Evolutionary conservation across 768 basidiomycete species (phyloP), one percentile per base, ranked within the genome.

Genomic region (Hysterangium stoloniferum): DNA sequence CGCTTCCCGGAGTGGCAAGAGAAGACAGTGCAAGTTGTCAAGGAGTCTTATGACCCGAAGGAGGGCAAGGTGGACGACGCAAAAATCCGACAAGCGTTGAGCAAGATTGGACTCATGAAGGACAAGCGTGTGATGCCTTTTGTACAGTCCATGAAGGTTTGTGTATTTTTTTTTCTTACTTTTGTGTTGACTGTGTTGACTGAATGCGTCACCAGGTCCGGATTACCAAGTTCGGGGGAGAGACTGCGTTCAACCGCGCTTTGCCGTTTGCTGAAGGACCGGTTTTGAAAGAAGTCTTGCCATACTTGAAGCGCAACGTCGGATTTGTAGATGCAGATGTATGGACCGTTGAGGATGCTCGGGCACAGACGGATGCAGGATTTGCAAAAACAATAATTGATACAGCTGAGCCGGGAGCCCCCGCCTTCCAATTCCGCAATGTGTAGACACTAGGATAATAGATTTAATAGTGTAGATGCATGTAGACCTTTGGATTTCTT

Each of bases 101-200:
- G 74, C 7, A 73, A 78, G 62, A 75, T 72, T 19, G 92, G 89
- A 4, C 63, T 97, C 64, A 83, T 93, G 69, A 97, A 96, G 76
- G 92, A 98, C 70, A 98, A 98, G 73, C 79, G 83, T 36, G 77
- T 77, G 35, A 98, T 97, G 95, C 94, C 94, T 5, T 97, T 95
- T 68, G 79, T 93, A 40, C 88, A 95, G 53, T 69, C 75, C 27
- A 87, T 97, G 82, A 94, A 96, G 83, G 95, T 93, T 46, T n/a
- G n/a, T 32, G 73, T 60, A 9, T 5, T 34, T 41, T 35, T 50
- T n/a, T n/a, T n/a, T n/a, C n/a, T n/a, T n/a, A n/a, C 17, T 19
- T 40, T 8, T 27, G 28, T 25, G 38, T 9, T 29, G n/a, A 45
- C 45, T 7, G 20, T 15, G 3, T 25, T 45, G 17, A 22, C 7